These are phyloP conservation scores for Gloeophyllum trabeum DNA, from an alignment of 768 basidiomycete species.

Conservation along the genomic window DNA sequence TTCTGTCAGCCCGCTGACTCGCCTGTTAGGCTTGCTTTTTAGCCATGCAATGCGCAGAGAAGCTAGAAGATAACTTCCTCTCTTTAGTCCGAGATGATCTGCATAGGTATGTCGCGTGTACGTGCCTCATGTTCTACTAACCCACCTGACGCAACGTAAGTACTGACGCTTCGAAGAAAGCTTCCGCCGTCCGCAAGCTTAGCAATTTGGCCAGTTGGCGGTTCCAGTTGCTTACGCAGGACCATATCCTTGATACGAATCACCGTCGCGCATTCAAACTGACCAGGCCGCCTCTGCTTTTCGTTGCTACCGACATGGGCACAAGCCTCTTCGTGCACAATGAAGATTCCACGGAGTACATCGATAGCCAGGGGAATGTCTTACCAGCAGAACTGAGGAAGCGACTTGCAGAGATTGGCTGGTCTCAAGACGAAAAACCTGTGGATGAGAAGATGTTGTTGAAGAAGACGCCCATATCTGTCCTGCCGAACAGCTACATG, in stretches of 20 bases:
- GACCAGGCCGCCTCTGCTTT: conserved; percentile 60
- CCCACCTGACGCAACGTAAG: conserved; percentile 18
- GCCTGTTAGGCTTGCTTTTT: conserved; percentile 40
- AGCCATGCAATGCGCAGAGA: conserved; percentile 66
- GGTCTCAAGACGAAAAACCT: conserved; percentile 48
- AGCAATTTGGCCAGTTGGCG: conserved; percentile 53
- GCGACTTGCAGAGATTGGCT: conserved; percentile 64
- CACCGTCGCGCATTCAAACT: conserved; percentile 60
- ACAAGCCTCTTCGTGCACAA: conserved; percentile 44
- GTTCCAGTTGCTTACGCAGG: conserved; percentile 56
- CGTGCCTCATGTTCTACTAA: not conserved
- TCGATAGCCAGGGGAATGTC: conserved; percentile 28
- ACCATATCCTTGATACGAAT: conserved; percentile 43
- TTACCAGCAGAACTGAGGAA: conserved; percentile 56
- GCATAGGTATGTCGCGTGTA: conserved; percentile 38
- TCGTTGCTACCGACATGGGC: conserved; percentile 68
- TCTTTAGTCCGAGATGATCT: conserved; percentile 42
- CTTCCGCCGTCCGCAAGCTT: conserved; percentile 43
- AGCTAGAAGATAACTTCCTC: conserved; percentile 34
- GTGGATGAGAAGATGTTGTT: conserved; percentile 46
- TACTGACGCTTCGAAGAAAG: conserved; percentile 32
- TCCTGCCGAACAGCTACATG: conserved; percentile 45
- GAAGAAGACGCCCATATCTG: conserved; percentile 54
- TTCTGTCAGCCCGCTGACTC: not conserved
- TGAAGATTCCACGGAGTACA: conserved; percentile 37